A percentile compares a stretch with the other conserved stretches of the same genome.
phyloP scores from a whole-genome alignment of 2,329 filamentous ascomycete species.

The Fusarium armeniacum region DNA sequence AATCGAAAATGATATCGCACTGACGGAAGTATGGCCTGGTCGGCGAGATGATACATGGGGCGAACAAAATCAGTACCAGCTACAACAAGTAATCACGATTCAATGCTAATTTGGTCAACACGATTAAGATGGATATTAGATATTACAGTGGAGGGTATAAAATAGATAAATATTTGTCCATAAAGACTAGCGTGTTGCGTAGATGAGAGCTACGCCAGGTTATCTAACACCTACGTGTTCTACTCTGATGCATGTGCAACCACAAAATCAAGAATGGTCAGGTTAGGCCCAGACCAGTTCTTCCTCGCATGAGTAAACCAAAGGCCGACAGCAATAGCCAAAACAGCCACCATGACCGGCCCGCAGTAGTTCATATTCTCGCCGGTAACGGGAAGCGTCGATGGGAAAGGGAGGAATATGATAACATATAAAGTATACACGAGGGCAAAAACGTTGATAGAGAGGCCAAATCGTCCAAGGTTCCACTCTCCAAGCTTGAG shows the following conservation, averaged over 20 bases:
- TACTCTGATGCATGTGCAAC: slow-evolving; percentile 32
- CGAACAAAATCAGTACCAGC: neutral
- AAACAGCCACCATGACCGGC: slow-evolving; percentile 44
- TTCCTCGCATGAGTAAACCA: slow-evolving; percentile 43
- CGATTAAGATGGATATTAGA: neutral
- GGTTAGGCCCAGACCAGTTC: slow-evolving; percentile 44
- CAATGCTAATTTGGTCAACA: too few relatives aligned
- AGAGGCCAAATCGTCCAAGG: slow-evolving; percentile 36
- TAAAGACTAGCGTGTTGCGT: neutral
- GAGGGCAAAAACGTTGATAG: slow-evolving; percentile 42
- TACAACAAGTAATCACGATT: neutral
- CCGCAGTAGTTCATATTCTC: slow-evolving; percentile 48
- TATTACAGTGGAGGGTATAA: neutral
- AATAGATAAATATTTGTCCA: rapidly evolving
- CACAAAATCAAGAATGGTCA: slow-evolving; percentile 47
- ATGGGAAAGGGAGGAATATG: slow-evolving; percentile 47
- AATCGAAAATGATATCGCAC: neutral
- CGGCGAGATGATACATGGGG: neutral
- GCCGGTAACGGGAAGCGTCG: slow-evolving; percentile 41
- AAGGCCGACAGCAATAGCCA: slow-evolving; percentile 37
- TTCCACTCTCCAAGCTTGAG: slow-evolving; percentile 49
- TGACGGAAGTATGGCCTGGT: too few relatives aligned
- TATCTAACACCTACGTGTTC: neutral
- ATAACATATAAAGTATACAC: slow-evolving; percentile 47
- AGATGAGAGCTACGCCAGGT: neutral